Conservation (phyloP, 2,329 filamentous ascomycete genomes). For the Cadophora sp. region DNA sequence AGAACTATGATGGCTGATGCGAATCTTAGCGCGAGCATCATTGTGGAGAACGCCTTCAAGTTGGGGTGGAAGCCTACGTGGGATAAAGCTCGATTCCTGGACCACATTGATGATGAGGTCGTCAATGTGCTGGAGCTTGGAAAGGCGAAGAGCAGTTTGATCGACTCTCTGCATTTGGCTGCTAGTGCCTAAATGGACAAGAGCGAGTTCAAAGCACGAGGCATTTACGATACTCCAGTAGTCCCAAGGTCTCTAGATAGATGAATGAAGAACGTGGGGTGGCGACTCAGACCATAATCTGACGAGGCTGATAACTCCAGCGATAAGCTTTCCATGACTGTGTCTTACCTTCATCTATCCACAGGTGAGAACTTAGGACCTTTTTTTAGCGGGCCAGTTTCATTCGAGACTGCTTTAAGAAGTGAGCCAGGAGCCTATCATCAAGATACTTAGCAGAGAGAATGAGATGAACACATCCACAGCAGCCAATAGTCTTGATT, state of each 20-base stretch:
- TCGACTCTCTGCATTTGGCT: constrained; percentile 33
- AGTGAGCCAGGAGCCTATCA: background rate
- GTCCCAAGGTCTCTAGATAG: too few species aligned
- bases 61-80: constrained; percentile 37
- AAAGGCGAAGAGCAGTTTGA: constrained; percentile 34
- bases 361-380: background rate
- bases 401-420: background rate
- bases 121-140: constrained; percentile 23
- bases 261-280: too few species aligned
- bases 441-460: background rate
- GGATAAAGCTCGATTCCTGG: constrained; percentile 32
- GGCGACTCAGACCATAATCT: too few species aligned
- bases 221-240: too few species aligned
- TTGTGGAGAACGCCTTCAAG: constrained; percentile 30
- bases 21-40: constrained; percentile 29
- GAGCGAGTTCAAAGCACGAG: too few species aligned
- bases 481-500: background rate
- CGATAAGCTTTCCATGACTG: background rate
- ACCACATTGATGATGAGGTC: constrained; percentile 37
- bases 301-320: too few species aligned
- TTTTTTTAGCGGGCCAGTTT: background rate
- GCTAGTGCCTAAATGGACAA: constrained; percentile 28
- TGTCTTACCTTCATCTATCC: background rate
- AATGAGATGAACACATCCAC: background rate
- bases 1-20: constrained; percentile 29